Evolutionary conservation across 257 asterid genomes (phyloP), one percentile per base, ranked within the genome.

Genomic region (Pogostemon cablin): DNA sequence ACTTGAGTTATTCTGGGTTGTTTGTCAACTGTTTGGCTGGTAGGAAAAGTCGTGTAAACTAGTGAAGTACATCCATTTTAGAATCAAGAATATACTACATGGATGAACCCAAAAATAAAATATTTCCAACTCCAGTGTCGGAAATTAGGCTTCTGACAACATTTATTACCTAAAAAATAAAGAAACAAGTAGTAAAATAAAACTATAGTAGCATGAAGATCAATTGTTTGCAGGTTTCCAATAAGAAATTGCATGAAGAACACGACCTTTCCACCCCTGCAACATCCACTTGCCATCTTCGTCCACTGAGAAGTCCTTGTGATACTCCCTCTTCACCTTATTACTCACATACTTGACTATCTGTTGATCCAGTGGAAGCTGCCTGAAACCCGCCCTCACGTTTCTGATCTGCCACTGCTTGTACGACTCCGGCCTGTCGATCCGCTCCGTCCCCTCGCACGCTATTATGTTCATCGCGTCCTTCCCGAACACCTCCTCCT

Each of bases 221-320:
- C 67, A 75, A 62, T 72, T 15, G 5, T 71, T 17, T 0, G 80
- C 64, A 38, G 87, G 81, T 15, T 55, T 53, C 90, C 90, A 85
- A 61, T 48, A 83, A 0, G 90, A 82, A n/a, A 82, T 73, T 7
- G 81, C 90, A 25, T 75, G 65, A 59, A 79, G 34, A 37, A 85
- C 84, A 1, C 90, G 63, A 1, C 90, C 90, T 54, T 79, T 85
- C 90, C 90, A 85, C 11, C 90, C 87, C 43, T 82, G 90, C 65
- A 85, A 56, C 83, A 85, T 66, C 87, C 87, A 85, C 37, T 71
- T 74, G 59, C 84, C 86, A 47, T 85, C 90, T 64, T 78, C 87
- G 43, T 82, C 90, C 12, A 82, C 68, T 20, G 78, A 80, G 46
- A 82, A 85, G 12, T 82, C 90, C 77, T 78, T 82, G 17, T 85